phyloP scores from a whole-genome alignment of 164 flowering plant genomes.

The Berberis thunbergii region DNA sequence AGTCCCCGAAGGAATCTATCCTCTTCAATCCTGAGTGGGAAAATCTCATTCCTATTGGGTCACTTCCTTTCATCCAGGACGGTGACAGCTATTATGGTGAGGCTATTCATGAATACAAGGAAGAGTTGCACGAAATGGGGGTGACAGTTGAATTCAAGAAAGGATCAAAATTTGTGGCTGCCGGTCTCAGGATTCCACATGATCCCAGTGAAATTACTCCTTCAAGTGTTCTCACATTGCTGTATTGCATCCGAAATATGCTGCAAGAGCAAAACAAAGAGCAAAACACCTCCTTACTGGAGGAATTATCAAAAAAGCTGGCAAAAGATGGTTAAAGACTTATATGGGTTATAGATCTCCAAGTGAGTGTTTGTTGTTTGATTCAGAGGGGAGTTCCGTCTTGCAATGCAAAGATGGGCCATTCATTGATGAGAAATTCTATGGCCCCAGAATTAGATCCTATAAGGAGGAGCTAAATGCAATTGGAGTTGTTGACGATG shows the following conservation, averaged over 20 bases:
- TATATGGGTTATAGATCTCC: slow-evolving; percentile 42
- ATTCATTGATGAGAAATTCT: slow-evolving; percentile 52
- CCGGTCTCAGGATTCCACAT: slow-evolving; percentile 22
- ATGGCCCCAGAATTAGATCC: slow-evolving; percentile 30
- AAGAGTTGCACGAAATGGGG: slow-evolving; percentile 38
- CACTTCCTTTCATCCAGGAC: slow-evolving; percentile 51
- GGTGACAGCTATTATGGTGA: slow-evolving; percentile 26
- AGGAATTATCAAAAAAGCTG: slow-evolving; percentile 19
- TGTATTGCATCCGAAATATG: slow-evolving; percentile 28
- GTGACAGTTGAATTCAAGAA: slow-evolving; percentile 20
- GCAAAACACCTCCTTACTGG: slow-evolving; percentile 9
- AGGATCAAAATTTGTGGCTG: slow-evolving; percentile 29
- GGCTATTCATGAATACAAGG: slow-evolving; percentile 26
- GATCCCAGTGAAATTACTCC: slow-evolving; percentile 22
- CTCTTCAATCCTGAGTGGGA: slow-evolving; percentile 42
- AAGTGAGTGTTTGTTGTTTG: slow-evolving; percentile 31
- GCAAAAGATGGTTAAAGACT: slow-evolving; percentile 48
- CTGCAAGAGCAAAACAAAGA: not conserved
- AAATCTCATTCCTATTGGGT: slow-evolving; percentile 24
- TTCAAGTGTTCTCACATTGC: slow-evolving; percentile 26
- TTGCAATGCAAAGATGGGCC: slow-evolving; percentile 48
- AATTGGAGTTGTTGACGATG: slow-evolving; percentile 38
- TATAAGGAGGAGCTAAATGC: slow-evolving; percentile 35
- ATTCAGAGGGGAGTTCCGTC: slow-evolving; percentile 20
- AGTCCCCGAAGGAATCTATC: slow-evolving; percentile 38